A percentile compares a stretch with the other conserved stretches of the same genome.
These are phyloP conservation scores for Rutstroemia sydowiana DNA, from an alignment of 2,329 filamentous ascomycete genomes.

Conservation along the genomic window DNA sequence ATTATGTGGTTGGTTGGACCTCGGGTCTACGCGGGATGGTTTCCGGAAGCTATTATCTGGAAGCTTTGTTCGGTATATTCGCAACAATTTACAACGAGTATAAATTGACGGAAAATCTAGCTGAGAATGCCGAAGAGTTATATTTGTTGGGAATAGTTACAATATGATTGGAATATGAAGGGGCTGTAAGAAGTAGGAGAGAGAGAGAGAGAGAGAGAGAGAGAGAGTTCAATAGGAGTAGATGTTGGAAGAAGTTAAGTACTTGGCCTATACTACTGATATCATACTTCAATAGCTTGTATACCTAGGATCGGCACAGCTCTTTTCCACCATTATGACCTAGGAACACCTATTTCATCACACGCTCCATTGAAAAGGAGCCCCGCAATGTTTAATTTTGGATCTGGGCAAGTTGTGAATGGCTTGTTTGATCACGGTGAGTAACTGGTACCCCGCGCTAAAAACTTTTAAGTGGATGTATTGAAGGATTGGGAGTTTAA, in stretches of 20 bases:
- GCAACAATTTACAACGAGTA: not conserved
- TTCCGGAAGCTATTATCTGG: constrained; percentile 11
- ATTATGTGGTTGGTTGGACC: constrained; percentile 16
- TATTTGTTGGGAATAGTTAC: not conserved
- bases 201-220: not conserved
- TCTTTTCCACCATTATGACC: not conserved
- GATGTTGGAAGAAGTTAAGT: not conserved
- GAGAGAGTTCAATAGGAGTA: not conserved
- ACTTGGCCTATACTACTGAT: not conserved
- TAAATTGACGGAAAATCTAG: constrained; percentile 1
- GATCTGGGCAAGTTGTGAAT: not conserved
- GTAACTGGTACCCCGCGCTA: constrained; percentile 15
- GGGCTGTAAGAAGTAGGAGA: not conserved
- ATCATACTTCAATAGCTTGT: not conserved
- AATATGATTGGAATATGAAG: not conserved
- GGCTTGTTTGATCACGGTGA: too few relatives aligned
- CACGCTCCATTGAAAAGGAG: not conserved
- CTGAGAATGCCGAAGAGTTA: not conserved
- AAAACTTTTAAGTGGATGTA: constrained; percentile 9
- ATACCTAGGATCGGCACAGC: not conserved
- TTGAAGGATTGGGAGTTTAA: constrained; percentile 6
- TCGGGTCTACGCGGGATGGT: constrained; percentile 24
- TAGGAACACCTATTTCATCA: not conserved
- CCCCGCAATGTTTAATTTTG: constrained; percentile 4
- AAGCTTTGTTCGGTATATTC: not conserved